phyloP scores from a whole-genome alignment of 371 early-diverging fungal species.

The Parasitella parasitica region DNA sequence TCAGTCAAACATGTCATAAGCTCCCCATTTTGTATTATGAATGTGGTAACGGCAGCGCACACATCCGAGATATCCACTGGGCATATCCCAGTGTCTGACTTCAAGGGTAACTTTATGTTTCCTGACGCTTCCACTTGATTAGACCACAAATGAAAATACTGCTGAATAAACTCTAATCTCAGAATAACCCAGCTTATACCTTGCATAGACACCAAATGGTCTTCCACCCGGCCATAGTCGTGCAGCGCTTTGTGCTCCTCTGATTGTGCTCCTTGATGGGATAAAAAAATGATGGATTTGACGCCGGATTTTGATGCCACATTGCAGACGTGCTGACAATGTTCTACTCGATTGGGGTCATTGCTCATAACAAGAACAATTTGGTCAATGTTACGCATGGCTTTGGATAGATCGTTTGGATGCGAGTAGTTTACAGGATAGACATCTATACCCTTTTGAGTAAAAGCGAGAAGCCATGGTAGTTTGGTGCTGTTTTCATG shows the following conservation, averaged over 20 bases:
- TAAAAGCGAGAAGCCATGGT: slow-evolving; percentile 12
- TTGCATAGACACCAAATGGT: slow-evolving; percentile 23
- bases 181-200: not conserved
- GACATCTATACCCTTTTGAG: slow-evolving; percentile 34
- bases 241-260: slow-evolving; percentile 17
- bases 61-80: slow-evolving; percentile 44
- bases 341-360: slow-evolving; percentile 25
- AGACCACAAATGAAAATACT: slow-evolving; percentile 39
- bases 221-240: slow-evolving; percentile 36
- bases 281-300: slow-evolving; percentile 33
- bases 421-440: slow-evolving; percentile 25
- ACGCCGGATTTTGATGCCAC: slow-evolving; percentile 33
- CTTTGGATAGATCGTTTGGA: slow-evolving; percentile 29
- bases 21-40: slow-evolving; percentile 8
- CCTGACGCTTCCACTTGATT: slow-evolving; percentile 25
- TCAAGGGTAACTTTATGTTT: slow-evolving; percentile 25
- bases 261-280: slow-evolving; percentile 39
- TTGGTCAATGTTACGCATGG: slow-evolving; percentile 35
- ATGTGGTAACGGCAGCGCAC: slow-evolving; percentile 23
- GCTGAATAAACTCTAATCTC: slow-evolving; percentile 42
- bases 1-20: slow-evolving; percentile 13
- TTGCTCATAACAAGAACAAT: slow-evolving; percentile 30
- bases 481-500: slow-evolving; percentile 13
- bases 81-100: slow-evolving; percentile 26
- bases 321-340: slow-evolving; percentile 21